Base-by-base conservation (phyloP, 2,329 filamentous ascomycete genomes). In the Diaporthe vexans region DNA sequence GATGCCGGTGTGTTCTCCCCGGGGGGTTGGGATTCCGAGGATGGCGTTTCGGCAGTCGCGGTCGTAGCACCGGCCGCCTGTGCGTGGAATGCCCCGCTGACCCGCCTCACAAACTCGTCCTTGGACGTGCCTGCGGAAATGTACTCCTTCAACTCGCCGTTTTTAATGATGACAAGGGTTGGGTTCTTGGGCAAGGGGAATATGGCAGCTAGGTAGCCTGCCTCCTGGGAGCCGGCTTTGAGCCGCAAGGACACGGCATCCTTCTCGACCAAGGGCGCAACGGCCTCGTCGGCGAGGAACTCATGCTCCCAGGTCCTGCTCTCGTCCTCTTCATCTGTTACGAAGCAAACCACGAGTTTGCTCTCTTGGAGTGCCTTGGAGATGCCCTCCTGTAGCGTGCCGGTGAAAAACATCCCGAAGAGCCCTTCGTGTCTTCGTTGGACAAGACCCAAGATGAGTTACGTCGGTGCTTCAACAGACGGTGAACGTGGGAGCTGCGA, bases 341-440 rank as follows among this genome's bases (percentile, higher is more conserved):
- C 92, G 83, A 98, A 97, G 84, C 95, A 97, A 40, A 94, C 89
- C 0, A 98, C 94, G 24, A 93, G 88, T 83, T 96, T 97, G 74
- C 90, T 86, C 81, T 95, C 88, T 75, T 91, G 89, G 9, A 98
- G 88, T 17, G 95, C 95, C 26, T 90, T 86, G 43, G 90, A 88
- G 78, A 98, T 97, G 74, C 94, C 95, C 79, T 93, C 92, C 79
- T 97, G 94, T 26, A 98, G 84, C 75, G 91, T 91, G 24, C 95
- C 95, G 75, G 92, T 80, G 82, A 95, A 95, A 84, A 98, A 98
- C 92, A 97, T 95, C 56, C 61, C 81, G 77, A 51, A n/a, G 40
- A 40, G 48, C 21, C n/a, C n/a, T 40, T 21, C 9, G 33, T 11
- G 24, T 29, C 29, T 52, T 26, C 21, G 61, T 26, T 51, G 21